These are phyloP conservation scores for Powellomyces hirtus DNA, from an alignment of 192 early-diverging fungal species.

Conservation along the genomic window DNA sequence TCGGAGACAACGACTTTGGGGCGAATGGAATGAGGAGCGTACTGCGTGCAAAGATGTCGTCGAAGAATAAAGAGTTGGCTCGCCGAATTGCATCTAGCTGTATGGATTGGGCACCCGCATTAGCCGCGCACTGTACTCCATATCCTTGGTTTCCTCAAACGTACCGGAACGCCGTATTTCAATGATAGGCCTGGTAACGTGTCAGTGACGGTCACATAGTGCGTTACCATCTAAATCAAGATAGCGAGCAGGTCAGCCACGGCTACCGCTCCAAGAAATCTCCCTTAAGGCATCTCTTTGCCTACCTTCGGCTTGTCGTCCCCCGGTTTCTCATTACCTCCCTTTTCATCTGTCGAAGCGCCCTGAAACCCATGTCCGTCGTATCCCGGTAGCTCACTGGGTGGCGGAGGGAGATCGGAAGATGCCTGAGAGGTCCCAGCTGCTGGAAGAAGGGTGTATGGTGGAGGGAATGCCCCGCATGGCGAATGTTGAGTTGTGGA, in stretches of 20 bases:
- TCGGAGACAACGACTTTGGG: not conserved
- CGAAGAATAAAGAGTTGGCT: constrained; percentile 1
- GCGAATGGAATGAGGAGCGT: not conserved
- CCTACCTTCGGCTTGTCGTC: not conserved
- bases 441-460: not conserved
- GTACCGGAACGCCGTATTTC: not conserved
- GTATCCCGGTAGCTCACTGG: not conserved
- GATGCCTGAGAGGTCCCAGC: not conserved
- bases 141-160: not conserved
- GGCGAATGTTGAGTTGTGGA: too few relatives aligned
- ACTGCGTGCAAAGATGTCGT: not conserved
- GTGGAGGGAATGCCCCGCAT: too few relatives aligned
- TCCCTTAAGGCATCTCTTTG: not conserved
- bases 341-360: too few relatives aligned
- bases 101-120: not conserved
- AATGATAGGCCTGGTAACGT: not conserved
- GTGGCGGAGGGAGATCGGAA: not conserved
- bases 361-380: not conserved
- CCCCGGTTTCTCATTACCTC: not conserved
- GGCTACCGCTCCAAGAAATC: not conserved
- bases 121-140: not conserved
- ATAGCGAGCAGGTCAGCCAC: not conserved
- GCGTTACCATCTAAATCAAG: not conserved
- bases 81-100: not conserved
- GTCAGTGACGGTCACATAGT: not conserved